A percentile compares a stretch with the other conserved stretches of the same genome.
phyloP scores from a whole-genome alignment of 1,139 yeast genomes.

The Sugiyamaella paludigena region DNA sequence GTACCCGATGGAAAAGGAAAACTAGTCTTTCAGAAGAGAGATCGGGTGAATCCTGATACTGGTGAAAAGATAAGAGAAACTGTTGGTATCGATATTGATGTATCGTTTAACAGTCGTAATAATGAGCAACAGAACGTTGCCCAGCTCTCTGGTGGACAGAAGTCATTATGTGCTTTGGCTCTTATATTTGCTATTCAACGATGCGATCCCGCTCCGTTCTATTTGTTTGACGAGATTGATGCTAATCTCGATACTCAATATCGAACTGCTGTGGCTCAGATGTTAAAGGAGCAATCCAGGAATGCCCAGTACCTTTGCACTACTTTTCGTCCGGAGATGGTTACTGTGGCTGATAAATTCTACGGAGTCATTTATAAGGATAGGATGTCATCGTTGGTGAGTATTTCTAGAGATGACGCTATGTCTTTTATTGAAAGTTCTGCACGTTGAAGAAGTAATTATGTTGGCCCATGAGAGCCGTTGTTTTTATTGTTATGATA shows the following conservation, averaged over 20 bases:
- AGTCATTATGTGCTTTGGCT: constrained; percentile 91
- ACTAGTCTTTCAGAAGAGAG: constrained; percentile 34
- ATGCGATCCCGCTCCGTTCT: constrained; percentile 97
- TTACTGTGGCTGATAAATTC: constrained; percentile 80
- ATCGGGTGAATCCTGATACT: constrained; percentile 28
- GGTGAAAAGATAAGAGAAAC: constrained; percentile 54
- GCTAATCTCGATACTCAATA: constrained; percentile 94
- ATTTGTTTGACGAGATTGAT: constrained; percentile 92
- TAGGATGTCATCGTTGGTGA: constrained; percentile 76
- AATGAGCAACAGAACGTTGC: constrained; percentile 88
- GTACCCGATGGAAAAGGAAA: constrained; percentile 84
- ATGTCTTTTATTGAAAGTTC: constrained; percentile 54
- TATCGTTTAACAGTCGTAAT: constrained; percentile 81
- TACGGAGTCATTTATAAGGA: constrained; percentile 85
- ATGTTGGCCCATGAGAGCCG: too few relatives aligned
- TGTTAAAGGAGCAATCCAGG: constrained; percentile 63
- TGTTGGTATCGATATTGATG: constrained; percentile 81
- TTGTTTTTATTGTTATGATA: background rate
- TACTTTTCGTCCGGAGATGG: constrained; percentile 91
- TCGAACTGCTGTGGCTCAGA: constrained; percentile 79
- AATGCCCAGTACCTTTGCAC: constrained; percentile 91
- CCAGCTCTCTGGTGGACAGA: constrained; percentile 95
- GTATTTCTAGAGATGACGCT: constrained; percentile 72
- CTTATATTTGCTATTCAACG: constrained; percentile 88
- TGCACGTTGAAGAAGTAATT: constrained; percentile 2